These are phyloP conservation scores for Discostella pseudostelligera DNA, from an alignment of 108 stramenopile genomes.

Conservation along the genomic window DNA sequence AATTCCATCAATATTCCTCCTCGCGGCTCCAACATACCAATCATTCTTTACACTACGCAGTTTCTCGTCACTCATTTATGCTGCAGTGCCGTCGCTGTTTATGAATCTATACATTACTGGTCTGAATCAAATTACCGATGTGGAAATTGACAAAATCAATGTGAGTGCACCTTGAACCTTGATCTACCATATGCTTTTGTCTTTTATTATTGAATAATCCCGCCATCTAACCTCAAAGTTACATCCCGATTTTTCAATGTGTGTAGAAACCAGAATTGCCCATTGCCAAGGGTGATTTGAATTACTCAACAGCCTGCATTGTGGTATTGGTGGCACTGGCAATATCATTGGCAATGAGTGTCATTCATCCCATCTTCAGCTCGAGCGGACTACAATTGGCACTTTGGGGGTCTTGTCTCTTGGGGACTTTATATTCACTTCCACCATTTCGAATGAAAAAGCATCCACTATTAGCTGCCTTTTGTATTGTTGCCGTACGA, in stretches of 20 bases:
- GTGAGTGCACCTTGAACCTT: too few species aligned
- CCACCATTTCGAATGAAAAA: conserved; percentile 89
- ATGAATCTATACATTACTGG: conserved; percentile 97
- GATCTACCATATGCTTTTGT: background rate
- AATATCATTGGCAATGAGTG: conserved; percentile 63
- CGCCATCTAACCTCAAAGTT: too few species aligned
- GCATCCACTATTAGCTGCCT: conserved; percentile 92
- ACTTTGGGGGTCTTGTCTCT: conserved; percentile 79
- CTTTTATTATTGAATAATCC: background rate
- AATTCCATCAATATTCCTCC: conserved; percentile 86
- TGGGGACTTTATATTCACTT: conserved; percentile 89
- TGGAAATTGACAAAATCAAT: conserved; percentile 96
- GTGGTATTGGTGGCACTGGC: conserved; percentile 60
- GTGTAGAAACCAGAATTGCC: conserved; percentile 88
- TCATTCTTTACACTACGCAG: conserved; percentile 50
- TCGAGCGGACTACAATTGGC: conserved; percentile 69
- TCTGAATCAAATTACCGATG: conserved; percentile 95
- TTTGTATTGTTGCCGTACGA: conserved; percentile 92
- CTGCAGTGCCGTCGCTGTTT: conserved; percentile 87
- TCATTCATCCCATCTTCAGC: conserved; percentile 54
- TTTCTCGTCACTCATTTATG: conserved; percentile 58
- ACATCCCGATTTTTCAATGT: too few species aligned
- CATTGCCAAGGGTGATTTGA: conserved; percentile 82
- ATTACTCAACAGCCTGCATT: conserved; percentile 49
- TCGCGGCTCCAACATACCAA: conserved; percentile 75